Conservation (phyloP, 805 yeast species). For the Hanseniaspora pseudoguilliermondii region DNA sequence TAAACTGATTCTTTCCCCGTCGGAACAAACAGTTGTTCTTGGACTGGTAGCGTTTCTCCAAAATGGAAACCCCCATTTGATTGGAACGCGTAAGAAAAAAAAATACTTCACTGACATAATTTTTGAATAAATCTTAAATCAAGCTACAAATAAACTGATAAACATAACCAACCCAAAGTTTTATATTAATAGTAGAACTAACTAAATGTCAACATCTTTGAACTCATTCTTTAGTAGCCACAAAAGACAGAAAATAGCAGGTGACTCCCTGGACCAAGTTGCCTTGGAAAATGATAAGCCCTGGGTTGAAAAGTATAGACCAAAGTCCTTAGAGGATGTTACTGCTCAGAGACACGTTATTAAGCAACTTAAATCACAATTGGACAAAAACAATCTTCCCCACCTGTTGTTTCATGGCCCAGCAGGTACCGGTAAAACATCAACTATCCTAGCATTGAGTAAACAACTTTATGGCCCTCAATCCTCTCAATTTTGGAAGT, state of each 20-base stretch:
- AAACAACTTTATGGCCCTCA: conserved; percentile 65
- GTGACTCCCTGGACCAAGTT: conserved; percentile 10
- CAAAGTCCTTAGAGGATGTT: conserved; percentile 72
- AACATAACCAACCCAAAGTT: no score
- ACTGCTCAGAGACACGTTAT: conserved; percentile 88
- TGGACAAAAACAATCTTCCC: conserved; percentile 72
- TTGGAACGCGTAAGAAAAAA: no score
- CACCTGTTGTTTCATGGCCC: conserved; percentile 90
- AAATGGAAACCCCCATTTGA: neutral
- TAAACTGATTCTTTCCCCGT: no score
- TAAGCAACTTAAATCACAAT: conserved; percentile 62
- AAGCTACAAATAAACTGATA: no score
- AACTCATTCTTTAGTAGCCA: conserved; percentile 19
- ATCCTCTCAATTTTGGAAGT: conserved; percentile 36
- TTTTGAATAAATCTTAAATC: no score
- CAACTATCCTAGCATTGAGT: conserved; percentile 74
- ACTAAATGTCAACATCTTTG: conserved; percentile 13
- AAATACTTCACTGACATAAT: no score
- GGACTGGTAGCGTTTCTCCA: no score
- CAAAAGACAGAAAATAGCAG: conserved; percentile 23
- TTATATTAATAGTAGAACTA: no score
- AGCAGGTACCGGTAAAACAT: conserved; percentile 88
- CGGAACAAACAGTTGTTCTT: no score
- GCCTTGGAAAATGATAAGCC: conserved; percentile 36
- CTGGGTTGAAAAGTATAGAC: conserved; percentile 94